Evolutionary conservation across 768 basidiomycete genomes (phyloP).

Genomic region (Rubroboletus pulcherrimus): DNA sequence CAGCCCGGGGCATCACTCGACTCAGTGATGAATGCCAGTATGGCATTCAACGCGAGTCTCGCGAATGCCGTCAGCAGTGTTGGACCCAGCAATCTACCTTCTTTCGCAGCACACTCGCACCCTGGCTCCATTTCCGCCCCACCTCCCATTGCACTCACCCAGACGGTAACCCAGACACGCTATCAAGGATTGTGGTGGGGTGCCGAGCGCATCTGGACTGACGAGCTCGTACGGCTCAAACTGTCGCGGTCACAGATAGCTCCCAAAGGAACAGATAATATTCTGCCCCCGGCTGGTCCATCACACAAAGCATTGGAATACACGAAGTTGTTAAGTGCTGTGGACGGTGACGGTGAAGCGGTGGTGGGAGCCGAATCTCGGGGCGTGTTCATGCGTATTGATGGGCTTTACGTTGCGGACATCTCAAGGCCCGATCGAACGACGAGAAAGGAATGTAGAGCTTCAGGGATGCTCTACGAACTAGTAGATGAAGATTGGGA

Average conservation of each 20-base stretch:
- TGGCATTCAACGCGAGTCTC: slow-evolving; percentile 39
- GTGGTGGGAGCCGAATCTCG: slow-evolving; percentile 35
- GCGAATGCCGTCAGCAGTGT: background rate
- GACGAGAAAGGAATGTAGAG: slow-evolving; percentile 54
- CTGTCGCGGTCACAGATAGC: slow-evolving; percentile 63
- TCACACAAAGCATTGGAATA: slow-evolving; percentile 32
- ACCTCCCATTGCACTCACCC: slow-evolving; percentile 18
- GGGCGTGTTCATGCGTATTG: slow-evolving; percentile 70
- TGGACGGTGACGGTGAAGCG: slow-evolving; percentile 3
- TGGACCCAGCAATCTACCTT: slow-evolving; percentile 6
- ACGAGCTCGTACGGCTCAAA: slow-evolving; percentile 80
- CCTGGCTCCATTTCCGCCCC: slow-evolving; percentile 14
- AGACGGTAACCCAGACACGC: slow-evolving; percentile 46
- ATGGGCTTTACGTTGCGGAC: slow-evolving; percentile 63
- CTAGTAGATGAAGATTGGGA: slow-evolving; percentile 75
- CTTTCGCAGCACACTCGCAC: background rate
- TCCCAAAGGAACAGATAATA: slow-evolving; percentile 56
- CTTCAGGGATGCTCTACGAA: slow-evolving; percentile 74
- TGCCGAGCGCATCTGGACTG: slow-evolving; percentile 81
- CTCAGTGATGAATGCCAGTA: slow-evolving; percentile 44
- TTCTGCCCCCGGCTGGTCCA: slow-evolving; percentile 61
- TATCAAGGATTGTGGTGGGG: slow-evolving; percentile 91
- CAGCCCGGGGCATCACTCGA: slow-evolving; percentile 33
- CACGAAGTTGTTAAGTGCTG: slow-evolving; percentile 11
- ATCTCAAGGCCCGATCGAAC: slow-evolving; percentile 39